A percentile compares a stretch with the other conserved stretches of the same genome.
Conservation (phyloP, 805 yeast species). For the Starmerella vaccinii region DNA sequence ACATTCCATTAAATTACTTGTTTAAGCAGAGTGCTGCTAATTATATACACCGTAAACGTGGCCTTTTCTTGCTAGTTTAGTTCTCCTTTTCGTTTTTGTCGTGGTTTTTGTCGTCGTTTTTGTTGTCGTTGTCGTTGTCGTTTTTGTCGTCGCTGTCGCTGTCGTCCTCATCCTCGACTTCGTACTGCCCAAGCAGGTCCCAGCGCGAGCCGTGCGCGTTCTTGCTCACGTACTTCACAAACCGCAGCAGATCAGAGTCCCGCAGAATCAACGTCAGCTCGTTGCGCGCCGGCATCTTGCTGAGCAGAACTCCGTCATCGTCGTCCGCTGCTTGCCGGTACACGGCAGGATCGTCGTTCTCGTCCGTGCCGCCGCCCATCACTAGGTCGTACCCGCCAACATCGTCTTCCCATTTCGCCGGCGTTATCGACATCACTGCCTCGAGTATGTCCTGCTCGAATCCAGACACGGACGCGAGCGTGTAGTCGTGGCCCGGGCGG, state of each 20-base stretch:
- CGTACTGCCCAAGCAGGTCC: conserved; percentile 81
- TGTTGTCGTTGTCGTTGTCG: not conserved
- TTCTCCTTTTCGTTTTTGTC: too few relatives aligned
- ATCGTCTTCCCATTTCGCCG: conserved; percentile 75
- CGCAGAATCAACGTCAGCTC: conserved; percentile 63
- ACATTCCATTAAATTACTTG: too few relatives aligned
- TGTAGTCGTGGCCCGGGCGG: conserved; percentile 91
- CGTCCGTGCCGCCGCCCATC: conserved; percentile 44
- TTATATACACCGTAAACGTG: too few relatives aligned
- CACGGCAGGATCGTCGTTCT: conserved; percentile 72
- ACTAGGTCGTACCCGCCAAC: conserved; percentile 90
- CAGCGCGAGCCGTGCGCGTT: conserved; percentile 85
- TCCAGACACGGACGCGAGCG: conserved; percentile 63
- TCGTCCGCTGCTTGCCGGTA: conserved; percentile 48
- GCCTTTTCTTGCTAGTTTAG: too few relatives aligned
- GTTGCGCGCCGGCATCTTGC: conserved; percentile 79
- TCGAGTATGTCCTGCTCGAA: conserved; percentile 46
- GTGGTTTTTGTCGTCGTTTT: too few relatives aligned
- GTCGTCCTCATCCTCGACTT: conserved; percentile 41
- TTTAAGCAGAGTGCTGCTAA: too few relatives aligned
- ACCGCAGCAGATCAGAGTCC: conserved; percentile 79
- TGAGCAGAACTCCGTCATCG: conserved; percentile 67
- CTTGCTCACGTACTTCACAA: conserved; percentile 82
- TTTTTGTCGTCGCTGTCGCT: conserved; percentile 31
- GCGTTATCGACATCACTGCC: conserved; percentile 74